Evolutionary conservation across 495 filamentous ascomycete species (phyloP).

Genomic region (Neurospora intermedia): DNA sequence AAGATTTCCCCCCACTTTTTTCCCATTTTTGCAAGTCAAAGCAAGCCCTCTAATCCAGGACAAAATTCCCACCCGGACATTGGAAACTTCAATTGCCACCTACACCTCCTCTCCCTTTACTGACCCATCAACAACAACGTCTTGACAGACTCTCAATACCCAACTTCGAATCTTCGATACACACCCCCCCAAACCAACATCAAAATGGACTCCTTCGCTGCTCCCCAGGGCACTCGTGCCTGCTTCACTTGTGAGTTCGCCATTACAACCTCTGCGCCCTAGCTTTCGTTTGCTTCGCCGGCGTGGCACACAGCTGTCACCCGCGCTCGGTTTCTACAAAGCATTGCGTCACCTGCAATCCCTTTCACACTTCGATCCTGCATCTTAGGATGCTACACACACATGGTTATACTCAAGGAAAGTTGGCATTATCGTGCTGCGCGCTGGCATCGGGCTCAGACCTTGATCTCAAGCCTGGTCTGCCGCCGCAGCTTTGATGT

Average conservation of each 20-base stretch:
- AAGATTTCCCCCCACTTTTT: constrained; percentile 15
- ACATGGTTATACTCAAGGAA: not conserved
- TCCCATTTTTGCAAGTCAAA: constrained; percentile 12
- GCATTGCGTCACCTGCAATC: not conserved
- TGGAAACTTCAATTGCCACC: constrained; percentile 12
- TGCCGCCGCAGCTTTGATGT: not conserved
- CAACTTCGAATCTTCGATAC: constrained; percentile 1
- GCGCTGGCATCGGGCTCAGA: not conserved
- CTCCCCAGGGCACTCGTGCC: constrained; percentile 18
- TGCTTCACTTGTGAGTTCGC: constrained; percentile 41
- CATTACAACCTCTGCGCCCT: constrained; percentile 11
- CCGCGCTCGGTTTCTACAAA: not conserved
- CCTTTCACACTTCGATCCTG: not conserved
- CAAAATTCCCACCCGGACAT: constrained; percentile 8
- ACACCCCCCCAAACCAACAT: constrained; percentile 2
- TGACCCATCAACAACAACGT: constrained; percentile 10
- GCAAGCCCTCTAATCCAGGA: constrained; percentile 14
- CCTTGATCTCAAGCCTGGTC: not conserved
- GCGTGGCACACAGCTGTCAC: constrained; percentile 7
- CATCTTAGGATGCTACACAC: not conserved
- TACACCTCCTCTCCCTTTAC: constrained; percentile 6
- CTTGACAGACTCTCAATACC: not conserved
- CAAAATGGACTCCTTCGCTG: constrained; percentile 30
- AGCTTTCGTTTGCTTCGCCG: constrained; percentile 15
- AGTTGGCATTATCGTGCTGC: not conserved